Conservation (phyloP, 2,329 filamentous ascomycete genomes). For the Phaeosphaeria sp. region DNA sequence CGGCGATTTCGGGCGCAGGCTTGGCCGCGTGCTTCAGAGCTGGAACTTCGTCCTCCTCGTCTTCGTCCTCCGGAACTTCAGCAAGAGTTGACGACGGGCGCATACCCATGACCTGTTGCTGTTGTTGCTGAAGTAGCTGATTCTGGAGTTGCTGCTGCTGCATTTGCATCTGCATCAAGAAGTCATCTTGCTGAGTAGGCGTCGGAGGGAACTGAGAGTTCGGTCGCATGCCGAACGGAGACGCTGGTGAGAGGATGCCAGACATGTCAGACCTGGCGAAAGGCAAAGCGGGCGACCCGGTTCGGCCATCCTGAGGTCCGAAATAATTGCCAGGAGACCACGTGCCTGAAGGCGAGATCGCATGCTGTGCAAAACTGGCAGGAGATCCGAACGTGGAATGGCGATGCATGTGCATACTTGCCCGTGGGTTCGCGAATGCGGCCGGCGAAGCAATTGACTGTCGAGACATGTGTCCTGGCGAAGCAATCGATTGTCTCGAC, state of each 20-base stretch:
- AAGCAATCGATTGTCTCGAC: conserved; percentile 70
- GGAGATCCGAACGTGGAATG: conserved; percentile 75
- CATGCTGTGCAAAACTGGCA: conserved; percentile 70
- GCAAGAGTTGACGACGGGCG: conserved; percentile 62
- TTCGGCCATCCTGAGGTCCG: conserved; percentile 47
- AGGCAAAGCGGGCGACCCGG: conserved; percentile 52
- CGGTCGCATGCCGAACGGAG: conserved; percentile 64
- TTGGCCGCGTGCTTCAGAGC: conserved; percentile 48
- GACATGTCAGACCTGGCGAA: conserved; percentile 47
- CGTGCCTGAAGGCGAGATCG: conserved; percentile 59
- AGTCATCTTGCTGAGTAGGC: conserved; percentile 46
- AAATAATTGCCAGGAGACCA: conserved; percentile 53
- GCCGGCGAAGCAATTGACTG: conserved; percentile 76
- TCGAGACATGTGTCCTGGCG: conserved; percentile 71
- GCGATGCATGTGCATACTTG: conserved; percentile 67
- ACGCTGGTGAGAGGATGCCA: conserved; percentile 57
- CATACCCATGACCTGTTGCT: conserved; percentile 54
- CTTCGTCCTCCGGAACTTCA: conserved; percentile 76
- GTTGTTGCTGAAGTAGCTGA: conserved; percentile 57
- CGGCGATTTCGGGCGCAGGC: conserved; percentile 61
- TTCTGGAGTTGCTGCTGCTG: conserved; percentile 61
- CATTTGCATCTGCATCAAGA: conserved; percentile 56
- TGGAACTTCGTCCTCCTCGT: conserved; percentile 59
- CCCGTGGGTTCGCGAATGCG: conserved; percentile 64
- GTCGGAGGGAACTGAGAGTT: conserved; percentile 53